phyloP scores from a whole-genome alignment of 2,329 filamentous ascomycete genomes.

The Aspergillus brunneoviolaceus region DNA sequence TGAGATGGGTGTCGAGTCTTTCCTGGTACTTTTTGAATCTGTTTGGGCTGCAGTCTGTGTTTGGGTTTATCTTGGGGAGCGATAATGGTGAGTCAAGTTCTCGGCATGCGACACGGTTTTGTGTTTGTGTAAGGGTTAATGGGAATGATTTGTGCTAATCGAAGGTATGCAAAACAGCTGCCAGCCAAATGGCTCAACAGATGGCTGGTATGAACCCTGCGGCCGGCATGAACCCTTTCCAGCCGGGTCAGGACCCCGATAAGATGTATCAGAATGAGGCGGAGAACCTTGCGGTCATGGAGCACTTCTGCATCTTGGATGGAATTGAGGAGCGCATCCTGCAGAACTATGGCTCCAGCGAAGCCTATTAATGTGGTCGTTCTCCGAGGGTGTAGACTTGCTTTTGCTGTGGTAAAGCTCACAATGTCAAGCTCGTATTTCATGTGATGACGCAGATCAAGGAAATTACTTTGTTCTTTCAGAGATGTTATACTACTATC shows the following conservation, averaged over 20 bases:
- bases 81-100: slow-evolving; percentile 73
- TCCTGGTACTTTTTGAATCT: slow-evolving; percentile 99
- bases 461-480: too few relatives aligned
- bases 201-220: slow-evolving; percentile 74
- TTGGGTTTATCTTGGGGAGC: slow-evolving; percentile 92
- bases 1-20: slow-evolving; percentile 96
- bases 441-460: background rate
- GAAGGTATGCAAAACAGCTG: slow-evolving; percentile 57
- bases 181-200: slow-evolving; percentile 85
- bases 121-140: background rate
- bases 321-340: slow-evolving; percentile 83
- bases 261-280: slow-evolving; percentile 92
- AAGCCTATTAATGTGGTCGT: background rate
- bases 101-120: background rate
- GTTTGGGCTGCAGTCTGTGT: slow-evolving; percentile 93
- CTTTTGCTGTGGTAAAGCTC: background rate
- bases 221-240: slow-evolving; percentile 70
- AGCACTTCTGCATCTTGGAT: slow-evolving; percentile 88
- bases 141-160: slow-evolving; percentile 1
- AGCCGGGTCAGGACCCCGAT: slow-evolving; percentile 88
- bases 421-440: background rate
- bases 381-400: background rate
- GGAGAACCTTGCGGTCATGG: slow-evolving; percentile 92
- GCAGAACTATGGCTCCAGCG: slow-evolving; percentile 41
- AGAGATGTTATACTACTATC: too few relatives aligned